A percentile compares a stretch with the other conserved stretches of the same genome.
Evolutionary conservation across 176 grass and related monocot species (phyloP).

Genomic region (Puccinellia tenuiflora): DNA sequence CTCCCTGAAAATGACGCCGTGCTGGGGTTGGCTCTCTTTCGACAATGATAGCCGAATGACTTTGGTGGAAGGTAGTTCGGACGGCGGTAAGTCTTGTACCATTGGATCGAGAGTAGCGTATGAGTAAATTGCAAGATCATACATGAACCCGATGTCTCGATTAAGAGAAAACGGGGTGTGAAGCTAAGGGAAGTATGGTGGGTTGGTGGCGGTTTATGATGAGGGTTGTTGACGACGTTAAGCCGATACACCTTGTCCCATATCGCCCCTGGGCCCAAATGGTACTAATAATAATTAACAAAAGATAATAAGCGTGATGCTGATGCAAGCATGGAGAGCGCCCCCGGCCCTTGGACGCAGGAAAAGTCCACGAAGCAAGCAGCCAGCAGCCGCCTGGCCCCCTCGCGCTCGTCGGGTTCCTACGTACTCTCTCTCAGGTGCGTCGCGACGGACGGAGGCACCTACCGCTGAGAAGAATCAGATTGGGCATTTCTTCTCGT

Average conservation of each 20-base stretch:
- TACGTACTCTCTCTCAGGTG: neutral
- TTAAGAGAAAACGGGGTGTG: neutral
- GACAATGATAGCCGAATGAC: neutral
- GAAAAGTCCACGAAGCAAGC: slow-evolving; percentile 7
- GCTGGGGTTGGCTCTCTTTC: neutral
- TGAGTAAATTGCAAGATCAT: too few species aligned
- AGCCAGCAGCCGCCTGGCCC: neutral
- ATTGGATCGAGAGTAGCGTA: too few species aligned
- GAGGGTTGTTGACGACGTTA: neutral
- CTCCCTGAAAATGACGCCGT: neutral
- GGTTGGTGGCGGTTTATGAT: neutral
- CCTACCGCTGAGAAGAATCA: neutral
- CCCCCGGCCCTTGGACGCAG: slow-evolving; percentile 8
- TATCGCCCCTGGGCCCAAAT: neutral
- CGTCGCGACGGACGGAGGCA: neutral
- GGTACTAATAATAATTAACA: too few species aligned
- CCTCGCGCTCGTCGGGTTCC: neutral
- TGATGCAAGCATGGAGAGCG: too few species aligned
- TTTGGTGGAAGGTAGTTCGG: too few species aligned
- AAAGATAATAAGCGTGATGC: neutral
- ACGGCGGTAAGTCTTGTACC: too few species aligned
- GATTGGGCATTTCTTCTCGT: neutral
- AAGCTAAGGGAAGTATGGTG: neutral
- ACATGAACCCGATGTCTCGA: too few species aligned
- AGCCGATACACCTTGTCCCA: neutral